These are phyloP conservation scores for Spiraea crenata DNA, from an alignment of 331 rosid genomes.

Conservation along the genomic window DNA sequence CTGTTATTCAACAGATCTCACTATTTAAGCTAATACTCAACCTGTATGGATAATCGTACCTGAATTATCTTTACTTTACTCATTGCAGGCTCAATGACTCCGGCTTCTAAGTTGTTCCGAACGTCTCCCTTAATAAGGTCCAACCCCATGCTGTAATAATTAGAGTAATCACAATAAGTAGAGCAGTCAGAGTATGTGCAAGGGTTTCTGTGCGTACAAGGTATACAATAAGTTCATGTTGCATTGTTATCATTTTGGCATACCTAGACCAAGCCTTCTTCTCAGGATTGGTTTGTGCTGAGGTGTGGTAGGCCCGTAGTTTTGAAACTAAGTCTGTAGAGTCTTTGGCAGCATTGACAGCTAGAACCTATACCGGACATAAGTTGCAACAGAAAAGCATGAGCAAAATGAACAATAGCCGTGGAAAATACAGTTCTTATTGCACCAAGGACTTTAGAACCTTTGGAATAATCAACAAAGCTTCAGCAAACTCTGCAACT, in stretches of 20 bases:
- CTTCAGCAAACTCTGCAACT: conserved; percentile 96
- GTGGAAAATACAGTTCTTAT: neutral
- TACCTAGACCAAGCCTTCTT: conserved; percentile 89
- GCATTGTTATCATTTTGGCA: neutral
- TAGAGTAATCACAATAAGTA: neutral
- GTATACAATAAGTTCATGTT: neutral
- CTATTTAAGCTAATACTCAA: neutral
- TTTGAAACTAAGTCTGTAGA: conserved; percentile 92
- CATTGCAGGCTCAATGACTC: conserved; percentile 99
- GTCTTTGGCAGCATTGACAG: conserved; percentile 99
- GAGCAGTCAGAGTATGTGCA: neutral
- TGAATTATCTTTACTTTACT: conserved; percentile 97
- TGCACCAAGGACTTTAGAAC: conserved; percentile 31
- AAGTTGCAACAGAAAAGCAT: conserved; percentile 12
- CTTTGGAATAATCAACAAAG: conserved; percentile 88
- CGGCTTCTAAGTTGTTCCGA: conserved; percentile 92
- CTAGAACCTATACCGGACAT: conserved; percentile 64
- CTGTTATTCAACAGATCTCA: no score
- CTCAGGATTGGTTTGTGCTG: conserved; percentile 81
- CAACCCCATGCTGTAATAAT: conserved; percentile 76
- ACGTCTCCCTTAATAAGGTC: conserved; percentile 72
- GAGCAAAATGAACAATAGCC: neutral
- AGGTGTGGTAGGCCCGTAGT: conserved; percentile 70
- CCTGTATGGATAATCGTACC: conserved; percentile 31
- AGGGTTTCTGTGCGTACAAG: neutral